Conservation (phyloP, 1,284 basidiomycete genomes). For the Leccinum fallax region DNA sequence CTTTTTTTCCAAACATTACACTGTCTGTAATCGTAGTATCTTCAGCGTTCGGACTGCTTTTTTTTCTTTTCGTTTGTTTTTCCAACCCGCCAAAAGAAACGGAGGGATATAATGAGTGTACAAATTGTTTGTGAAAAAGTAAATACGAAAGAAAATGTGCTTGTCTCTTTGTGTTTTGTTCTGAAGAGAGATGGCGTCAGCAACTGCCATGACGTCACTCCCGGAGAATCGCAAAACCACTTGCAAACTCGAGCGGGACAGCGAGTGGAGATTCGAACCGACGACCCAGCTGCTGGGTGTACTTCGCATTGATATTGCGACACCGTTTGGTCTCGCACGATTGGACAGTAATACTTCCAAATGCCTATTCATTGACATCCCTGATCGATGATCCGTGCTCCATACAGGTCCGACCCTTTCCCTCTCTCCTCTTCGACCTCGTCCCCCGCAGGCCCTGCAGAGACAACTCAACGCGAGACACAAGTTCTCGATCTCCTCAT, state of each 20-base stretch:
- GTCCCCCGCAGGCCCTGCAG: conserved; percentile 27
- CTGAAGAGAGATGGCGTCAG: too few relatives aligned
- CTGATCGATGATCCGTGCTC: conserved; percentile 51
- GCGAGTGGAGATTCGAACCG: too few relatives aligned
- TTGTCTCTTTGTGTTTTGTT: not conserved
- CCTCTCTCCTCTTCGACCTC: conserved; percentile 44
- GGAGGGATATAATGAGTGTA: not conserved
- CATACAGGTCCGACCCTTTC: conserved; percentile 77
- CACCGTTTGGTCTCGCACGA: too few relatives aligned
- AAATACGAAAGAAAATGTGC: not conserved
- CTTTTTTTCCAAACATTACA: not conserved
- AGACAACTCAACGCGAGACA: conserved; percentile 63
- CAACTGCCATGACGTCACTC: too few relatives aligned
- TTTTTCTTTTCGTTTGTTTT: not conserved
- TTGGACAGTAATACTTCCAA: too few relatives aligned
- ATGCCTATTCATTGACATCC: conserved; percentile 21
- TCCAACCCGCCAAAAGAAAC: not conserved
- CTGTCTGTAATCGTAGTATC: not conserved
- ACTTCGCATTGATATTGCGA: too few relatives aligned
- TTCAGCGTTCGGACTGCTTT: not conserved
- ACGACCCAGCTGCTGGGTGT: too few relatives aligned
- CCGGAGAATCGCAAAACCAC: too few relatives aligned
- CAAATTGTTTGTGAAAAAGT: not conserved
- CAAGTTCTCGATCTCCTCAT: conserved; percentile 75
- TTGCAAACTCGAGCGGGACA: too few relatives aligned